These are phyloP conservation scores for Diaporthe helianthi DNA, from an alignment of 2,329 filamentous ascomycete species.

Conservation along the genomic window DNA sequence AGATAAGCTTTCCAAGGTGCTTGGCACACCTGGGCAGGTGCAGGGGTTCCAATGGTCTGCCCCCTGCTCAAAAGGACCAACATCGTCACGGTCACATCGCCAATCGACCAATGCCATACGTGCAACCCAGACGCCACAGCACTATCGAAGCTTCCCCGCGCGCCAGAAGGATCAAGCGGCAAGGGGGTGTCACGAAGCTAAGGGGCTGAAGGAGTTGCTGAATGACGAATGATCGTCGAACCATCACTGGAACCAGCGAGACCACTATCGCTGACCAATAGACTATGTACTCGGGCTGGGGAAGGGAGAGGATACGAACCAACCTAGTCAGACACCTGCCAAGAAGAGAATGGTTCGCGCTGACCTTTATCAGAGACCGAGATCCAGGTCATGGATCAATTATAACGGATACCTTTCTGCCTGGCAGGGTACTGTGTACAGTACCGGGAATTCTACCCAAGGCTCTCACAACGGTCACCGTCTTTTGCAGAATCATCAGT, in stretches of 20 bases:
- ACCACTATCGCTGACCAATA: conserved; percentile 2
- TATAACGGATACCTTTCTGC: neutral
- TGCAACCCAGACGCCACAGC: neutral
- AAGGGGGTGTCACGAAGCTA: neutral
- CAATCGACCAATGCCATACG: conserved; percentile 4
- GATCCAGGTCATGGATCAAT: neutral
- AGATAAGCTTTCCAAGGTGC: conserved; percentile 21
- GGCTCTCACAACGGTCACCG: too few species aligned
- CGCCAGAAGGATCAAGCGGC: neutral
- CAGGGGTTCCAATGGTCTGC: neutral
- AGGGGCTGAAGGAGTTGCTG: conserved; percentile 7
- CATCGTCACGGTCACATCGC: neutral
- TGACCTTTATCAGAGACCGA: conserved; percentile 12
- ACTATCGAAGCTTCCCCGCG: neutral
- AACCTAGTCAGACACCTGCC: conserved; percentile 13
- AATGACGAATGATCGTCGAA: neutral
- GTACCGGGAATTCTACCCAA: too few species aligned
- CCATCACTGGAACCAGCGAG: neutral
- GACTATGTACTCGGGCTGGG: neutral
- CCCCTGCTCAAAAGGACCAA: neutral
- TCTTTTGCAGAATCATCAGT: too few species aligned
- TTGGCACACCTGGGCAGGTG: too few species aligned
- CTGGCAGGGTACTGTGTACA: too few species aligned
- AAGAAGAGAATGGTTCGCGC: conserved; percentile 20
- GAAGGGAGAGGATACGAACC: neutral